These are phyloP conservation scores for Ganoderma multipileum DNA, from an alignment of 1,284 basidiomycete species.

Conservation along the genomic window DNA sequence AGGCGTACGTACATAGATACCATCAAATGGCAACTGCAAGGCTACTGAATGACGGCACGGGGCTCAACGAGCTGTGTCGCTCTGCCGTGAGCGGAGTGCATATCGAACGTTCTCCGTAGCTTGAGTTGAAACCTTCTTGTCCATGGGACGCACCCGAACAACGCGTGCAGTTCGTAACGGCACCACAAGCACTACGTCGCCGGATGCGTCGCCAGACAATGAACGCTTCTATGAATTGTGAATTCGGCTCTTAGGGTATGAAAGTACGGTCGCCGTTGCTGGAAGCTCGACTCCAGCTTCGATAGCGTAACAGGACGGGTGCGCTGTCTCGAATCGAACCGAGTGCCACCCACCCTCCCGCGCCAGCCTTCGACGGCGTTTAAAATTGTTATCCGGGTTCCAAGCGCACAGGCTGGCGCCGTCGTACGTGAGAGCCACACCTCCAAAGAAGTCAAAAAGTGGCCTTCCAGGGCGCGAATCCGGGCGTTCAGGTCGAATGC, in stretches of 20 bases:
- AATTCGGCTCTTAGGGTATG: background rate
- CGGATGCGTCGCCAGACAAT: background rate
- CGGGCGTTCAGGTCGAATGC: background rate
- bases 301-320: background rate
- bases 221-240: background rate
- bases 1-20: background rate
- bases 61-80: background rate
- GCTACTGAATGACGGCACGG: background rate
- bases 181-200: background rate
- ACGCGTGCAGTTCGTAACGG: slow-evolving; percentile 1
- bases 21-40: too few relatives aligned
- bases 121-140: background rate
- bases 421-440: background rate
- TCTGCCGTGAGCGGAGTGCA: background rate
- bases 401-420: background rate
- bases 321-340: background rate
- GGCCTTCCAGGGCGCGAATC: background rate
- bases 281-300: background rate
- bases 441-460: background rate
- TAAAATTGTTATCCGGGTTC: background rate
- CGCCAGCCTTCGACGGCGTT: background rate
- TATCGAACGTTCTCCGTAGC: background rate
- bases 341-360: slow-evolving; percentile 1
- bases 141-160: background rate
- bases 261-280: background rate